Percentiles rank a stretch among this genome's conserved stretches.
These are phyloP conservation scores for Akebia trifoliata DNA, from an alignment of 164 flowering plant species.

Conservation along the genomic window DNA sequence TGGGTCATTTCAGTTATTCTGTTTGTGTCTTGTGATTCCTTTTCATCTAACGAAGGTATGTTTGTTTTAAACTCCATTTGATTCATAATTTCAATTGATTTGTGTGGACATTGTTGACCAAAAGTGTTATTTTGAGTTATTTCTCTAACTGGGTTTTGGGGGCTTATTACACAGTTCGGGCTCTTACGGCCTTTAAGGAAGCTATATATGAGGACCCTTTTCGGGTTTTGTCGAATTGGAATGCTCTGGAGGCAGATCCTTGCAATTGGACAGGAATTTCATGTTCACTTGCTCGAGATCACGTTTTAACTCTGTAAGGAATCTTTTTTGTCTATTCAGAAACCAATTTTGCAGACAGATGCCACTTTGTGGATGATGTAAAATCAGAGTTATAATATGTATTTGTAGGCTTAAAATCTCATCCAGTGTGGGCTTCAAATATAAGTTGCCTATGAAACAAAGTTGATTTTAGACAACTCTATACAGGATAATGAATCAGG, in stretches of 20 bases:
- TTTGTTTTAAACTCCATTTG: neutral
- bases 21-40: conserved; percentile 29
- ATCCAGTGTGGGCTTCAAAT: neutral
- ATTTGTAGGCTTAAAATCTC: neutral
- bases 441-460: too few relatives aligned
- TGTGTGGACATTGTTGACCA: neutral
- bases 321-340: neutral
- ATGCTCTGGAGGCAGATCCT: conserved; percentile 20
- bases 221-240: conserved; percentile 20
- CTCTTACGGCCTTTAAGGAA: conserved; percentile 18
- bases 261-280: conserved; percentile 18
- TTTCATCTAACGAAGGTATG: conserved; percentile 46
- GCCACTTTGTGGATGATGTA: neutral
- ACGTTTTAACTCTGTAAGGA: conserved; percentile 16
- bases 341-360: conserved; percentile 1
- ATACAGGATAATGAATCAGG: too few relatives aligned
- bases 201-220: conserved; percentile 23
- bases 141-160: neutral
- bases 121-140: neutral
- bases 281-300: conserved; percentile 14
- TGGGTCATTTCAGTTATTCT: conserved; percentile 26
- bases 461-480: too few relatives aligned
- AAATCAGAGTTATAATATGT: neutral
- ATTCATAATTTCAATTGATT: neutral
- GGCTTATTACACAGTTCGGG: conserved; percentile 12